Evolutionary conservation across 306 rosid species (phyloP).

Genomic region (Abrus precatorius): DNA sequence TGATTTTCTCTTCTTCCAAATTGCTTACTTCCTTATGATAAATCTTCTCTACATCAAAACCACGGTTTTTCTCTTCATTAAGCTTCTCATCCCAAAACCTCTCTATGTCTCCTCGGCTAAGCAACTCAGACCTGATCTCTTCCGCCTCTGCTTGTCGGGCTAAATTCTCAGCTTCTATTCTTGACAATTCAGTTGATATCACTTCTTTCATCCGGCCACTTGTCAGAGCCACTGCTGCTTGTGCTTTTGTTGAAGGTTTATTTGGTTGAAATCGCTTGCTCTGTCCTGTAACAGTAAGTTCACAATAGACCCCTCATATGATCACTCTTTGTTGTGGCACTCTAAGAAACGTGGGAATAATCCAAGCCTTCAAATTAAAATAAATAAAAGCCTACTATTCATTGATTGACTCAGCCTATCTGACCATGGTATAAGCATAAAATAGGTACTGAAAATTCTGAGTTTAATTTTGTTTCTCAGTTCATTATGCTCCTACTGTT

Average conservation of each 20-base stretch:
- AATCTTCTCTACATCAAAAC: conserved; percentile 68
- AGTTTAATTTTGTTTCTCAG: conserved; percentile 20
- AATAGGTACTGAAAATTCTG: background rate
- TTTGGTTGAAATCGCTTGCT: conserved; percentile 93
- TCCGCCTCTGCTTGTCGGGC: conserved; percentile 73
- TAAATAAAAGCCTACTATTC: conserved; percentile 19
- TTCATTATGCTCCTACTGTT: conserved; percentile 27
- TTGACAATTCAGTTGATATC: conserved; percentile 67
- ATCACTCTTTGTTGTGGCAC: background rate
- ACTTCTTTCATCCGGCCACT: conserved; percentile 80
- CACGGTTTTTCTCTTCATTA: conserved; percentile 67
- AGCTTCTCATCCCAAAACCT: conserved; percentile 79
- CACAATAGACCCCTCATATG: conserved; percentile 6
- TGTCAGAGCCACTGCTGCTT: conserved; percentile 83
- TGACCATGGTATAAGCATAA: conserved; percentile 12
- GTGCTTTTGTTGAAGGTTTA: conserved; percentile 87
- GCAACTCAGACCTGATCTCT: conserved; percentile 73
- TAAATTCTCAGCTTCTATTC: conserved; percentile 72
- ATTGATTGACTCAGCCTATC: conserved; percentile 28
- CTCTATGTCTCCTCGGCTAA: conserved; percentile 78
- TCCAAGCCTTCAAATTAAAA: conserved; percentile 19
- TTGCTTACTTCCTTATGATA: conserved; percentile 63
- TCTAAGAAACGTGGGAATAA: conserved; percentile 34
- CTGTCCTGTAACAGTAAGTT: conserved; percentile 71
- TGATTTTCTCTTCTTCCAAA: conserved; percentile 71